A percentile compares a stretch with the other conserved stretches of the same genome.
Conservation (phyloP, 2,329 filamentous ascomycete species). For the Tricladium varicosporioides region DNA sequence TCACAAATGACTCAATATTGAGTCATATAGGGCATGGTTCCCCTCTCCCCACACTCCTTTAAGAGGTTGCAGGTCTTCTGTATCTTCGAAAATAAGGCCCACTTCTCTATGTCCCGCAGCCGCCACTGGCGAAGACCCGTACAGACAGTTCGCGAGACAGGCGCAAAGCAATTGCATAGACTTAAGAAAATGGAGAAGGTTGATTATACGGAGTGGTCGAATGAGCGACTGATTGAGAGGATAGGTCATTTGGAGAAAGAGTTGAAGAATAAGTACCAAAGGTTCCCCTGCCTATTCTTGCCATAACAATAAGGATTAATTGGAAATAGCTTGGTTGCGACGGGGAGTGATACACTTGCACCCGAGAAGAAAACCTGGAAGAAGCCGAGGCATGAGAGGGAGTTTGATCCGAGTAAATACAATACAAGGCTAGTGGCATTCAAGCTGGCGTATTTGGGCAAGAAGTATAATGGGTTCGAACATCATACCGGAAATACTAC, state of each 20-base stretch:
- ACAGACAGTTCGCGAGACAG: slow-evolving; percentile 13
- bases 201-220: slow-evolving; percentile 66
- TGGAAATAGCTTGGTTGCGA: background rate
- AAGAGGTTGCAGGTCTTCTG: slow-evolving; percentile 10
- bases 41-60: slow-evolving; percentile 1
- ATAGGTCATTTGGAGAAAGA: slow-evolving; percentile 67
- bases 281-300: slow-evolving; percentile 14
- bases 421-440: slow-evolving; percentile 81
- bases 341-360: background rate
- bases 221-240: slow-evolving; percentile 64
- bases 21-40: slow-evolving; percentile 15
- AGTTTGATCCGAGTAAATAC: slow-evolving; percentile 75
- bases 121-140: slow-evolving; percentile 17
- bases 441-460: slow-evolving; percentile 91
- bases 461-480: slow-evolving; percentile 90
- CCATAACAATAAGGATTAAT: slow-evolving; percentile 19
- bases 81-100: background rate
- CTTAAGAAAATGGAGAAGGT: slow-evolving; percentile 25
- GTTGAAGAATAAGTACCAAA: slow-evolving; percentile 49
- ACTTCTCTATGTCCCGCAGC: slow-evolving; percentile 19
- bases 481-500: slow-evolving; percentile 70
- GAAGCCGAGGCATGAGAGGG: slow-evolving; percentile 29
- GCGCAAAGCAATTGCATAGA: slow-evolving; percentile 10
- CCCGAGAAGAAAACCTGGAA: slow-evolving; percentile 41
- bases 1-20: slow-evolving; percentile 7